Percentiles rank a stretch among this genome's conserved stretches.
These are phyloP conservation scores for Acacia pycnantha DNA, from an alignment of 331 rosid species.

Conservation along the genomic window DNA sequence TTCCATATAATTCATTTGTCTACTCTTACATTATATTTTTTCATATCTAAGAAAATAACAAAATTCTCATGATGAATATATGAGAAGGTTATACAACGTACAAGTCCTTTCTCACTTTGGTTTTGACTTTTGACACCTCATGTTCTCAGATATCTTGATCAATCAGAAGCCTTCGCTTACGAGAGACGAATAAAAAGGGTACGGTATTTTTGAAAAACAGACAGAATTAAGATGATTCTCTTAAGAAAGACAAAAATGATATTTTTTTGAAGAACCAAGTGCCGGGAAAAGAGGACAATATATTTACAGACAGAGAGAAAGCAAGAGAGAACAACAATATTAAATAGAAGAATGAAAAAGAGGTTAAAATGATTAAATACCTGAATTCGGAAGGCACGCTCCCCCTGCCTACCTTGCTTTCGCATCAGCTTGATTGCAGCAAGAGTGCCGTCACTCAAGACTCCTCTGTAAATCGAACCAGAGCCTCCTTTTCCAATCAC, in stretches of 20 bases:
- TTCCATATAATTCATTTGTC: not conserved
- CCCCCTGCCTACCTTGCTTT: constrained; percentile 81
- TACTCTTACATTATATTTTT: not conserved
- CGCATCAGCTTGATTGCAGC: constrained; percentile 76
- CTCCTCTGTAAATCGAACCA: constrained; percentile 76
- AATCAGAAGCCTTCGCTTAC: constrained; percentile 6
- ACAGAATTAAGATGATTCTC: not conserved
- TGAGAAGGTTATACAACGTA: not conserved
- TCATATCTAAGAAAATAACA: not conserved
- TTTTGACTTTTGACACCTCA: not conserved
- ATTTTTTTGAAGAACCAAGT: not conserved
- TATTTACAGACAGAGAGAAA: not conserved
- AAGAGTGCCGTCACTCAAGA: constrained; percentile 72
- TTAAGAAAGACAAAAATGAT: constrained; percentile 35
- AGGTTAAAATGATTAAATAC: constrained; percentile 20
- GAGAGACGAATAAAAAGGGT: not conserved
- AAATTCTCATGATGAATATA: not conserved
- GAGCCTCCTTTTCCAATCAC: constrained; percentile 61
- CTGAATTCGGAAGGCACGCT: constrained; percentile 95
- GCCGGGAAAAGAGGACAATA: not conserved
- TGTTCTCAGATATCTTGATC: not conserved
- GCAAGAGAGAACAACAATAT: constrained; percentile 27
- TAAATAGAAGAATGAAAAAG: not conserved
- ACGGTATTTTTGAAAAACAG: not conserved
- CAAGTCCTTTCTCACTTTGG: not conserved